Evolutionary conservation across 257 asterid genomes (phyloP).

Genomic region (Solanum chmielewskii): DNA sequence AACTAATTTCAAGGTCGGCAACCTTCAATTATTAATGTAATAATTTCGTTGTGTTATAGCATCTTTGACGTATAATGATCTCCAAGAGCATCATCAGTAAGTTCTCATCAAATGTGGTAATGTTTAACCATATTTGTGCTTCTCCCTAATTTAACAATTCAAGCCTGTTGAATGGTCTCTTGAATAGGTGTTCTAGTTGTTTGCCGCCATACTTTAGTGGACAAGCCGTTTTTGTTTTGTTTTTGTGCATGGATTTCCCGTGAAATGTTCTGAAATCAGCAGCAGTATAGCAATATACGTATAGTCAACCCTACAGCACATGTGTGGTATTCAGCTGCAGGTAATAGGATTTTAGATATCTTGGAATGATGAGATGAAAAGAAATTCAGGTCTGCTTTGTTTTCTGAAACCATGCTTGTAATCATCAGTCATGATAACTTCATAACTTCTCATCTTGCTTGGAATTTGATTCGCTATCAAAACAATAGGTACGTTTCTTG

Average conservation of each 20-base stretch:
- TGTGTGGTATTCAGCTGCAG: background rate
- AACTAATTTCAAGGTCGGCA: background rate
- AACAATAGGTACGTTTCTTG: too few relatives aligned
- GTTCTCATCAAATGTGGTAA: background rate
- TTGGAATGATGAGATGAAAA: background rate
- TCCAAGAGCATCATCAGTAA: too few relatives aligned
- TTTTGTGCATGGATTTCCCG: background rate
- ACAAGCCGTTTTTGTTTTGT: background rate
- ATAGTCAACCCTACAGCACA: background rate
- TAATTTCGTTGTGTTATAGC: too few relatives aligned
- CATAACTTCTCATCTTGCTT: too few relatives aligned
- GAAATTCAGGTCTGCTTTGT: background rate
- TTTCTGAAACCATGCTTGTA: background rate
- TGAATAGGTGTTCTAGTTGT: background rate
- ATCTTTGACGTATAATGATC: too few relatives aligned
- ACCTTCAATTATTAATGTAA: too few relatives aligned
- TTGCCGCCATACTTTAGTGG: background rate
- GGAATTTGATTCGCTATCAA: too few relatives aligned
- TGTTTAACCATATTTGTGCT: background rate
- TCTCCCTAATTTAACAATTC: background rate
- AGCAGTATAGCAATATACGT: background rate
- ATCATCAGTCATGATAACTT: background rate
- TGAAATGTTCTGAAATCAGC: background rate
- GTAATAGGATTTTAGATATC: background rate
- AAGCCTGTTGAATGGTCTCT: background rate